Conservation (phyloP, 441 rosid genomes). For the Mallotus japonicus region DNA sequence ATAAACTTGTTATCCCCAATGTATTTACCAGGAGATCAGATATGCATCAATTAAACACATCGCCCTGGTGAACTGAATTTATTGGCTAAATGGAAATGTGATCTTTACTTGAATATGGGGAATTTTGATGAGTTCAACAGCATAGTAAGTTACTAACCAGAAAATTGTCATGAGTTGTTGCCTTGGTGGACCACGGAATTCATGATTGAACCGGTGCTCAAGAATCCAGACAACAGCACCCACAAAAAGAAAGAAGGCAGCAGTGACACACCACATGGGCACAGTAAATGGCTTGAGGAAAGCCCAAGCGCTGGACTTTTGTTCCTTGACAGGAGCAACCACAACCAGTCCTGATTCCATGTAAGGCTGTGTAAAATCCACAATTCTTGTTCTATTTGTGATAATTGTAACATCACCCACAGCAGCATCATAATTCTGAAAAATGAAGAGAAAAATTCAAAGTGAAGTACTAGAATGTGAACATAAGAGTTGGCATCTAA, state of each 20-base stretch:
- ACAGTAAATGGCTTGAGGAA: slow-evolving; percentile 83
- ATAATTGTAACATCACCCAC: slow-evolving; percentile 76
- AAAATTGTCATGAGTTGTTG: slow-evolving; percentile 73
- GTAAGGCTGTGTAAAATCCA: slow-evolving; percentile 93
- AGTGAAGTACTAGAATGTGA: slow-evolving; percentile 7
- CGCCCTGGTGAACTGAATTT: slow-evolving; percentile 2
- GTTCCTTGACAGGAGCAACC: slow-evolving; percentile 70
- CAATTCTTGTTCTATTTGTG: slow-evolving; percentile 79
- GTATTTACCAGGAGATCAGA: not conserved
- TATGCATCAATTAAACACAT: not conserved
- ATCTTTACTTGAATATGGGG: not conserved
- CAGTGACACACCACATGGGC: slow-evolving; percentile 90
- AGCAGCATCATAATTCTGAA: slow-evolving; percentile 74
- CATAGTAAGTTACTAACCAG: slow-evolving; percentile 52
- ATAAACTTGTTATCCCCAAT: not conserved
- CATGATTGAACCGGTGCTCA: slow-evolving; percentile 78
- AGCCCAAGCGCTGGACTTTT: slow-evolving; percentile 83
- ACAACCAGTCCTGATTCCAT: slow-evolving; percentile 93
- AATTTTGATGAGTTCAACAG: slow-evolving; percentile 5
- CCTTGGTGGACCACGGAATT: slow-evolving; percentile 87
- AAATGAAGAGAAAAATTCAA: slow-evolving; percentile 20
- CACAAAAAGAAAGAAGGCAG: slow-evolving; percentile 71
- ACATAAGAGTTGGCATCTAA: slow-evolving; percentile 1
- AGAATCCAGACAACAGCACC: slow-evolving; percentile 97
- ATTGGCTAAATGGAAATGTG: not conserved